Evolutionary conservation across 768 basidiomycete species (phyloP).

Genomic region (Pluteus cervinus): DNA sequence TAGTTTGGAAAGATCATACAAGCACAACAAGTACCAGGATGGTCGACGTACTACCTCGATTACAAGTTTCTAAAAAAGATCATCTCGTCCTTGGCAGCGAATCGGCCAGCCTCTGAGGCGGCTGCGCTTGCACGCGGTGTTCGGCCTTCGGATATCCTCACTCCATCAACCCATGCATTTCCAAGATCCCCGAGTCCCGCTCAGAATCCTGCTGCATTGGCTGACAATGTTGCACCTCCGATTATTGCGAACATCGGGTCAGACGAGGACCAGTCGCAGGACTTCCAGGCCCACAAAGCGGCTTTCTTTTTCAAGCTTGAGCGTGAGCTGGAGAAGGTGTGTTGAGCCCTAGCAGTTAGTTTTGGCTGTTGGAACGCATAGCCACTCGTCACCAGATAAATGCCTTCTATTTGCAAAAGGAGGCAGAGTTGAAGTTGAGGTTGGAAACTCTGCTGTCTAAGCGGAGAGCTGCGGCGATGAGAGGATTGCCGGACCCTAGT

Average conservation of each 20-base stretch:
- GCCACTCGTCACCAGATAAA: conserved; percentile 69
- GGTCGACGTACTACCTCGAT: conserved; percentile 93
- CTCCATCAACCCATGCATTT: conserved; percentile 23
- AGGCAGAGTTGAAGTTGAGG: conserved; percentile 87
- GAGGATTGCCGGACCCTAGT: conserved; percentile 63
- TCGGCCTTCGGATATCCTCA: conserved; percentile 54
- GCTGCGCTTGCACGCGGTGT: conserved; percentile 80
- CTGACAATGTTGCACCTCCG: conserved; percentile 44
- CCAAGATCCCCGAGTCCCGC: conserved; percentile 21
- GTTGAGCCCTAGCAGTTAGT: conserved; percentile 10
- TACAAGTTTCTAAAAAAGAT: conserved; percentile 99
- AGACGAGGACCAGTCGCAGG: conserved; percentile 71
- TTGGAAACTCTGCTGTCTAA: conserved; percentile 93
- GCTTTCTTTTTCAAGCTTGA: conserved; percentile 99
- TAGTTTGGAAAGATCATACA: conserved; percentile 99
- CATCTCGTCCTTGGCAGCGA: conserved; percentile 88
- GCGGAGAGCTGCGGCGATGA: conserved; percentile 74
- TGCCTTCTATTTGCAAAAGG: conserved; percentile 94
- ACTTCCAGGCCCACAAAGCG: conserved; percentile 92
- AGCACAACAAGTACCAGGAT: conserved; percentile 93
- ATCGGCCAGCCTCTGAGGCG: conserved; percentile 86
- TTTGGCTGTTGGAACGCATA: conserved; percentile 7
- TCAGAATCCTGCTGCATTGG: conserved; percentile 24
- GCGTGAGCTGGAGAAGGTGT: conserved; percentile 93
- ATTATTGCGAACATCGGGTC: conserved; percentile 57